These are phyloP conservation scores for Solanum lignicaule DNA, from an alignment of 257 asterid species.

Conservation along the genomic window DNA sequence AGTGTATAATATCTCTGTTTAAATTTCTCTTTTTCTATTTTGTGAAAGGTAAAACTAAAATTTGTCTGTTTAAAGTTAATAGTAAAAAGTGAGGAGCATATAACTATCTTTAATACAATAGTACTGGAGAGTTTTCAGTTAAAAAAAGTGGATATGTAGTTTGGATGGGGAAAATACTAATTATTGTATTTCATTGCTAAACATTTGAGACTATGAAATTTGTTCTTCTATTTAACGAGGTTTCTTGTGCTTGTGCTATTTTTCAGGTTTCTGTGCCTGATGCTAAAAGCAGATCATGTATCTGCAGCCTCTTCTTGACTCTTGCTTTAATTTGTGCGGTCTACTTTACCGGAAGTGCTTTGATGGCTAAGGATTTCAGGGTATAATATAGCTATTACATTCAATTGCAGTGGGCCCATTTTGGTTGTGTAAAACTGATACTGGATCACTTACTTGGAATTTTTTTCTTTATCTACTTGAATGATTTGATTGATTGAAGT, in stretches of 20 bases:
- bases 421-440: not conserved
- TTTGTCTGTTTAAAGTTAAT: not conserved
- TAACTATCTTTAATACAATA: not conserved
- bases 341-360: slow-evolving; percentile 48
- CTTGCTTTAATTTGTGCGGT: slow-evolving; percentile 45
- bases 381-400: slow-evolving; percentile 14
- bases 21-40: not conserved
- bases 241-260: not conserved
- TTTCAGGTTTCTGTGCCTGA: slow-evolving; percentile 42
- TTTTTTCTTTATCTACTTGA: not conserved
- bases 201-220: not conserved
- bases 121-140: not conserved
- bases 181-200: not conserved
- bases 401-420: not conserved
- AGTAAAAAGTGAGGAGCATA: not conserved
- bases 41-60: not conserved
- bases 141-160: not conserved
- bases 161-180: not conserved
- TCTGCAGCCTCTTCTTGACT: slow-evolving; percentile 39
- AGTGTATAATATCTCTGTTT: not conserved
- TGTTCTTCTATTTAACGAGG: not conserved
- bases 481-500: not conserved
- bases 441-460: not conserved
- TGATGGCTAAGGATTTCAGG: slow-evolving; percentile 37
- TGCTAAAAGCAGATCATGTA: slow-evolving; percentile 41